phyloP scores from a whole-genome alignment of 176 grass and related monocot species.

The Hordeum marinum region DNA sequence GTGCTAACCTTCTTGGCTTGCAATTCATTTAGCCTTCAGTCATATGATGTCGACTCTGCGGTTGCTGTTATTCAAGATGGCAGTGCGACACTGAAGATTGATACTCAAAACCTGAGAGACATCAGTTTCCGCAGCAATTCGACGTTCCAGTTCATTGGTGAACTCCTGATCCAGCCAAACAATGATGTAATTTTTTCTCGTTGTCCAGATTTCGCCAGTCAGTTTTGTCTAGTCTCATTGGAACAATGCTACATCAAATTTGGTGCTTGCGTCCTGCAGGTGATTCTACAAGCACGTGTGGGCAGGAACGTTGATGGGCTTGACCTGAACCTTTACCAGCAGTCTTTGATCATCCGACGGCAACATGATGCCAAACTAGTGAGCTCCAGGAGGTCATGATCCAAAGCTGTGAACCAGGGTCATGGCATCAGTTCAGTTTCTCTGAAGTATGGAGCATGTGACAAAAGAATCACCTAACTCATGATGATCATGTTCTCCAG shows the following conservation, averaged over 20 bases:
- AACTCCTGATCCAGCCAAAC: conserved; percentile 44
- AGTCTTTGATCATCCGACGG: conserved; percentile 53
- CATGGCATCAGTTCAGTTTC: no score
- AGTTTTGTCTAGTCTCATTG: background rate
- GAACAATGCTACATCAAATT: background rate
- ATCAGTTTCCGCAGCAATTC: conserved; percentile 45
- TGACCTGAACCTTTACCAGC: conserved; percentile 70
- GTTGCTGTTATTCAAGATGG: conserved; percentile 52
- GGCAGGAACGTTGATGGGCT: conserved; percentile 71
- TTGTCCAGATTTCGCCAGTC: background rate
- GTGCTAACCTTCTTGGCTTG: background rate
- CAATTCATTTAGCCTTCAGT: conserved; percentile 50
- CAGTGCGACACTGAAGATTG: conserved; percentile 42
- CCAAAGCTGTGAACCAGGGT: background rate
- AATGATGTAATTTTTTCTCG: conserved; percentile 26
- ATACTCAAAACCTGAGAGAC: conserved; percentile 59
- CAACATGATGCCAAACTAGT: conserved; percentile 47
- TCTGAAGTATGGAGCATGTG: conserved; percentile 2
- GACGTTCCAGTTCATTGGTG: conserved; percentile 83
- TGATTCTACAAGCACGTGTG: conserved; percentile 53
- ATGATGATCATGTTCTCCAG: background rate
- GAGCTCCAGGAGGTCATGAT: conserved; percentile 41
- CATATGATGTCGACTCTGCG: conserved; percentile 58
- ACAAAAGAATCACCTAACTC: background rate
- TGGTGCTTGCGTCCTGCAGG: conserved; percentile 30